A percentile compares a stretch with the other conserved stretches of the same genome.
These are phyloP conservation scores for Cladosporium sp. DNA, from an alignment of 2,329 filamentous ascomycete species.

Conservation along the genomic window DNA sequence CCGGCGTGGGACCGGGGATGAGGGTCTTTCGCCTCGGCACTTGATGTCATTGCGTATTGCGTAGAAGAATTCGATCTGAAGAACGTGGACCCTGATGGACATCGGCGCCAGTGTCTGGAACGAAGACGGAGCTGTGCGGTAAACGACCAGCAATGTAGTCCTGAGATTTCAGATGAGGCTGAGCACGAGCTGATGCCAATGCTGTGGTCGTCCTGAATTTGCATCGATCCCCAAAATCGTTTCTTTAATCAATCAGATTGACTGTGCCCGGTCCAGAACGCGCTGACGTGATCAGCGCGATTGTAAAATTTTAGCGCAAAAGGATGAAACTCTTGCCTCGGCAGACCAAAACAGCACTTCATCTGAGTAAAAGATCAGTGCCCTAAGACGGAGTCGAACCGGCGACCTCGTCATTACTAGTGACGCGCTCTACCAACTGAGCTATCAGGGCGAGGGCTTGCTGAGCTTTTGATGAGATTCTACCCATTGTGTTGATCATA, in stretches of 20 bases:
- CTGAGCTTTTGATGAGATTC: too few relatives aligned
- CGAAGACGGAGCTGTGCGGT: neutral
- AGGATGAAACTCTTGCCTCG: too few relatives aligned
- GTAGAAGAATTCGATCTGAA: conserved; percentile 1
- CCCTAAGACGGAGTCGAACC: conserved; percentile 1
- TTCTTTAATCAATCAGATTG: too few relatives aligned
- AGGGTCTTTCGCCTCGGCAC: conserved; percentile 3
- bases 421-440: neutral
- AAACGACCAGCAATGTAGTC: too few relatives aligned
- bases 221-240: too few relatives aligned
- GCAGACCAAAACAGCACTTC: neutral
- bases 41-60: conserved; percentile 4
- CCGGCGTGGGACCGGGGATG: neutral
- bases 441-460: neutral
- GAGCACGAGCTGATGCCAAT: too few relatives aligned
- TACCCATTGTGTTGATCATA: too few relatives aligned
- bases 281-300: too few relatives aligned
- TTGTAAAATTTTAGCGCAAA: too few relatives aligned
- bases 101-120: neutral
- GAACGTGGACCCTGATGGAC: conserved; percentile 1
- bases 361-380: neutral
- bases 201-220: too few relatives aligned
- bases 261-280: too few relatives aligned
- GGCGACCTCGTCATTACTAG: conserved; percentile 2
- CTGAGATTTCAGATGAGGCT: too few relatives aligned